A percentile compares a stretch with the other conserved stretches of the same genome.
Conservation (phyloP, 1,139 yeast genomes). For the Debaryomyces udenii region DNA sequence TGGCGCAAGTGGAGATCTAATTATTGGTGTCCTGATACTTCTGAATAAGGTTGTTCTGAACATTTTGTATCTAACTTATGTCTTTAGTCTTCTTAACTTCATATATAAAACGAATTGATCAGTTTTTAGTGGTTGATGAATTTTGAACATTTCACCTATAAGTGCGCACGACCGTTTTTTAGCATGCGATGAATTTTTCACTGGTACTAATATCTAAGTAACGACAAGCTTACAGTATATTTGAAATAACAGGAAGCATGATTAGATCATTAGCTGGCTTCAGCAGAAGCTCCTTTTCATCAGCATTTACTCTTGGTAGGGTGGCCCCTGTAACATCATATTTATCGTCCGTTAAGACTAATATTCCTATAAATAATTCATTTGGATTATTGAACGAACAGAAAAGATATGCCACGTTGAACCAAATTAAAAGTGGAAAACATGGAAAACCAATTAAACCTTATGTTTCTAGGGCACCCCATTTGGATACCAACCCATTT, state of each 20-base stretch:
- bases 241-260: constrained; percentile 9
- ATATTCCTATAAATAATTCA: constrained; percentile 10
- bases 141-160: constrained; percentile 3
- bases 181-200: constrained; percentile 7
- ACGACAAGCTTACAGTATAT: neutral
- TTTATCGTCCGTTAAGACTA: constrained; percentile 10
- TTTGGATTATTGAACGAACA: constrained; percentile 22
- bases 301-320: neutral
- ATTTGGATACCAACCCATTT: constrained; percentile 78
- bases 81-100: constrained; percentile 1
- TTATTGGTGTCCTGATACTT: constrained; percentile 29
- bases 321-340: constrained; percentile 15
- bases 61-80: constrained; percentile 24
- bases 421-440: constrained; percentile 71
- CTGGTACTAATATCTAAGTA: neutral
- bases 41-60: constrained; percentile 37
- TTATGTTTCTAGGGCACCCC: constrained; percentile 66
- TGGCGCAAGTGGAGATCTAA: constrained; percentile 18
- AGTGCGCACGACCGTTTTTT: constrained; percentile 4
- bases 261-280: constrained; percentile 15
- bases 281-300: constrained; percentile 4
- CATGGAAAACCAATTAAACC: constrained; percentile 56
- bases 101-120: constrained; percentile 5
- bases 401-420: constrained; percentile 65
- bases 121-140: constrained; percentile 14